These are phyloP conservation scores for Crucihimalaya himalaica DNA, from an alignment of 345 rosid species.

Conservation along the genomic window DNA sequence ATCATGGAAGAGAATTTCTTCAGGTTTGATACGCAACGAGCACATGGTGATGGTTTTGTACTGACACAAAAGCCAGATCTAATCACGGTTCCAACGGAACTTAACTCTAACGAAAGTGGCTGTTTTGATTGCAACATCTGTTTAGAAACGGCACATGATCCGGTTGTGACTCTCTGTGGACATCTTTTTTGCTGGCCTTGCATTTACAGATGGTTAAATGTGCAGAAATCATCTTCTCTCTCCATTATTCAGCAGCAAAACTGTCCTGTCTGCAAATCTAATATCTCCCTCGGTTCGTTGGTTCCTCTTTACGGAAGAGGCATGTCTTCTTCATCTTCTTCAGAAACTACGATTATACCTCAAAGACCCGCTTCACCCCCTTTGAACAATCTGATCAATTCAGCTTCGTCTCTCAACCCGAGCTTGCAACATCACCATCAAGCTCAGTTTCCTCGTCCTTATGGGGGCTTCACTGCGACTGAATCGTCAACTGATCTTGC, in stretches of 20 bases:
- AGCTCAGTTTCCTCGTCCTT: constrained; percentile 22
- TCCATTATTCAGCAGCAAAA: constrained; percentile 48
- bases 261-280: constrained; percentile 86
- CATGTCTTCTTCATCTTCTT: constrained; percentile 42
- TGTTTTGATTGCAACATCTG: constrained; percentile 76
- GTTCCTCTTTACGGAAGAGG: constrained; percentile 90
- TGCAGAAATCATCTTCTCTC: constrained; percentile 41
- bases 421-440: constrained; percentile 21
- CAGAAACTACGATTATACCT: constrained; percentile 50
- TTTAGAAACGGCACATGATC: constrained; percentile 65
- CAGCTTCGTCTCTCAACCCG: constrained; percentile 29
- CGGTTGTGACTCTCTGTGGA: constrained; percentile 78
- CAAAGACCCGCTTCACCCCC: constrained; percentile 57
- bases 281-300: constrained; percentile 56
- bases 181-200: constrained; percentile 89
- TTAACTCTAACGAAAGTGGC: constrained; percentile 39
- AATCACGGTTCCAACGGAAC: constrained; percentile 14
- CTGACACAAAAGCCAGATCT: constrained; percentile 45
- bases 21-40: constrained; percentile 42
- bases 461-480: constrained; percentile 39
- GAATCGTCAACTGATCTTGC: constrained; percentile 44
- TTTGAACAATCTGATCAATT: constrained; percentile 21
- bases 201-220: constrained; percentile 48
- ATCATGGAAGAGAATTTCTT: constrained; percentile 46
- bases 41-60: constrained; percentile 38